Percentiles rank a stretch among this genome's conserved stretches.
phyloP scores from a whole-genome alignment of 192 early-diverging fungal species.

The Linnemannia elongata region DNA sequence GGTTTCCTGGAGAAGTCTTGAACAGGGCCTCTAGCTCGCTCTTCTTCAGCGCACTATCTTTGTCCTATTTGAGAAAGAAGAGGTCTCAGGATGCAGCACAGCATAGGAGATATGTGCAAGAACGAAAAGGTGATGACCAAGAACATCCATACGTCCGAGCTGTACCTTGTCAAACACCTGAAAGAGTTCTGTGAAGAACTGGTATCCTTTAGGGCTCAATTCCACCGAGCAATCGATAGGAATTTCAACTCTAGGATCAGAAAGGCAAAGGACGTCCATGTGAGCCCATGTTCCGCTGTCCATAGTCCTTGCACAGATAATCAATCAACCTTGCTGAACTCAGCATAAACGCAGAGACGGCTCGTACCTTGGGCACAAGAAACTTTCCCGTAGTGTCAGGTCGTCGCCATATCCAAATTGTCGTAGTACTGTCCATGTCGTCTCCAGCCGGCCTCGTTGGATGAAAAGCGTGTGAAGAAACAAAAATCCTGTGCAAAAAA shows the following conservation, averaged over 20 bases:
- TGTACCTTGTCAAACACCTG: conserved; percentile 90
- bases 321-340: background rate
- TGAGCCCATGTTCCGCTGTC: background rate
- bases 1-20: conserved; percentile 89
- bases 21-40: conserved; percentile 90
- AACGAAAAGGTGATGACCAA: background rate
- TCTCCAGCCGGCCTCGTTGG: conserved; percentile 96
- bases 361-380: conserved; percentile 79
- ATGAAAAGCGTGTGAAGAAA: conserved; percentile 97
- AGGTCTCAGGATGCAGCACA: background rate
- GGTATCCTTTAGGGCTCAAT: conserved; percentile 92
- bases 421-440: conserved; percentile 97
- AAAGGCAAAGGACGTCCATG: background rate
- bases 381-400: conserved; percentile 91
- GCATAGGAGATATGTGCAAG: background rate
- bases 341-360: background rate
- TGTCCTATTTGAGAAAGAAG: conserved; percentile 70
- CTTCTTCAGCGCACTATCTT: conserved; percentile 93
- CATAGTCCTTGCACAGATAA: background rate
- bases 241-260: conserved; percentile 80
- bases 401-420: conserved; percentile 98
- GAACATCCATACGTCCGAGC: background rate
- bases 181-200: conserved; percentile 96
- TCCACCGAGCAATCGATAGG: conserved; percentile 93
- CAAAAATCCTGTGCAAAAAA: conserved; percentile 77